These are phyloP conservation scores for Ambispora gerdemannii DNA, from an alignment of 192 early-diverging fungal species.

Conservation along the genomic window DNA sequence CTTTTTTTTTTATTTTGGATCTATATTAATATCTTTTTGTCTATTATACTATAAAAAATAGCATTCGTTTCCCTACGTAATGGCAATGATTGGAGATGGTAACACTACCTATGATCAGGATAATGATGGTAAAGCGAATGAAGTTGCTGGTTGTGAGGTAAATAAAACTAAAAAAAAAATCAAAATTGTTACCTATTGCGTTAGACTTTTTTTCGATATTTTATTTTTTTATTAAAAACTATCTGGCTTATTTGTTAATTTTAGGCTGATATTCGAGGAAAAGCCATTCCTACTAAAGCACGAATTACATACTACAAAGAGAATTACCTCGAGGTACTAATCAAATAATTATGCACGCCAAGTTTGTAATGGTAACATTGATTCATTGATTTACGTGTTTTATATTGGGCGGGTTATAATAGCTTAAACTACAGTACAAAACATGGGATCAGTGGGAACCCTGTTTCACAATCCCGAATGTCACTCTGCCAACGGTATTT, in stretches of 20 bases:
- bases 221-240: constrained; percentile 16
- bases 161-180: background rate
- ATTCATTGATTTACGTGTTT: no score
- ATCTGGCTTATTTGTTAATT: constrained; percentile 1
- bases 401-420: no score
- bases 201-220: background rate
- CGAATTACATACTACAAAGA: constrained; percentile 74
- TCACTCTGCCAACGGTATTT: constrained; percentile 69
- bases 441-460: constrained; percentile 67
- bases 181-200: background rate
- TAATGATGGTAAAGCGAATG: constrained; percentile 76
- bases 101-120: constrained; percentile 78
- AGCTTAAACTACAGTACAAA: constrained; percentile 46
- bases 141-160: constrained; percentile 61
- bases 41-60: constrained; percentile 19
- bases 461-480: constrained; percentile 80
- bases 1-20: background rate
- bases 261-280: constrained; percentile 72
- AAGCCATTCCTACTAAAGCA: constrained; percentile 56
- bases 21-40: background rate
- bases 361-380: background rate
- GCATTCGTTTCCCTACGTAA: constrained; percentile 83
- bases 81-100: constrained; percentile 93
- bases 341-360: background rate
- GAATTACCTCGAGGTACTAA: constrained; percentile 28